Percentiles rank a stretch among this genome's conserved stretches.
Evolutionary conservation across 2,329 filamentous ascomycete species (phyloP).

Genomic region (Pestalotiopsis sp.): DNA sequence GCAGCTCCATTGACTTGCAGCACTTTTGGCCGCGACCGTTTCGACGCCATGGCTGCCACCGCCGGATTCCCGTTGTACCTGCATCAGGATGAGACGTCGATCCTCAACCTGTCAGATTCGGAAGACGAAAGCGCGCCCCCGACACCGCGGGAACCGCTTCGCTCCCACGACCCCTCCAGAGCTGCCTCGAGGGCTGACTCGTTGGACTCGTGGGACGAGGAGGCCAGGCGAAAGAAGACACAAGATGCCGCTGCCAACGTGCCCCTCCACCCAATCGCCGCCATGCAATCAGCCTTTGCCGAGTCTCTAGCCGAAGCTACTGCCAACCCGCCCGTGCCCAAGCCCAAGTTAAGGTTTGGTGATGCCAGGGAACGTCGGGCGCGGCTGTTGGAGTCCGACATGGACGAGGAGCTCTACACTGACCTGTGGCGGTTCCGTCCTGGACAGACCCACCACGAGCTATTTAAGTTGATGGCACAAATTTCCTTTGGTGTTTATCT

Average conservation of each 20-base stretch:
- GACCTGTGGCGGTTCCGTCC: conserved; percentile 75
- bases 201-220: conserved; percentile 16
- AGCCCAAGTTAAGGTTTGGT: conserved; percentile 54
- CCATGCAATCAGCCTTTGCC: conserved; percentile 80
- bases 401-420: conserved; percentile 71
- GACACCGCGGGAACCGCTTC: conserved; percentile 16
- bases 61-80: conserved; percentile 15
- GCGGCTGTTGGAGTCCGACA: conserved; percentile 66
- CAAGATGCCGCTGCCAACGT: conserved; percentile 34
- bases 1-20: background rate
- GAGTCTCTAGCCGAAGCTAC: conserved; percentile 78
- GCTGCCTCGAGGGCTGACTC: conserved; percentile 14
- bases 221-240: conserved; percentile 28
- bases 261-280: conserved; percentile 67
- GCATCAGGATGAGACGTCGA: conserved; percentile 14
- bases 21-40: background rate
- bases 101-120: conserved; percentile 16
- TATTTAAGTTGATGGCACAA: conserved; percentile 88
- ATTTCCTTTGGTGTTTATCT: conserved; percentile 93
- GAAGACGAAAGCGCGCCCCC: conserved; percentile 15
- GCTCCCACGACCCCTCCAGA: conserved; percentile 19
- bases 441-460: conserved; percentile 79
- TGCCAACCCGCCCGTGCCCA: conserved; percentile 42
- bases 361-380: conserved; percentile 66
- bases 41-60: conserved; percentile 11